Percentiles rank a stretch among this genome's conserved stretches.
Evolutionary conservation across 129 eudicot genomes (phyloP).

Genomic region (Tanacetum coccineum): DNA sequence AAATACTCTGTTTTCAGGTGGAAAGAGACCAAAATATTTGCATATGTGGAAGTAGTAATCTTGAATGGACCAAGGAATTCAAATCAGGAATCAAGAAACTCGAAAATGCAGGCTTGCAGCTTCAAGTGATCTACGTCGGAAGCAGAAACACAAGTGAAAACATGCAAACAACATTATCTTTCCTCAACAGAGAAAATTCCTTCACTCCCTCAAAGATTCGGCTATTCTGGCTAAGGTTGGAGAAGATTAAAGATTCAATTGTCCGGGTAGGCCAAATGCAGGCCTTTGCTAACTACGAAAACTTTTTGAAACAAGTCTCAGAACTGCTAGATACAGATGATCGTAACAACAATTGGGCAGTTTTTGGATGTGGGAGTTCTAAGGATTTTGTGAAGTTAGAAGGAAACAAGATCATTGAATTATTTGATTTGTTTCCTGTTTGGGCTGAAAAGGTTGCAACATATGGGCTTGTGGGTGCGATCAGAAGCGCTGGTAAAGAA

Average conservation of each 20-base stretch:
- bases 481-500: slow-evolving; percentile 32
- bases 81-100: slow-evolving; percentile 41
- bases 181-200: slow-evolving; percentile 35
- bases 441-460: slow-evolving; percentile 42
- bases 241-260: slow-evolving; percentile 48
- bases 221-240: slow-evolving; percentile 65
- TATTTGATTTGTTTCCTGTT: slow-evolving; percentile 25
- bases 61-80: slow-evolving; percentile 65
- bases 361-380: slow-evolving; percentile 47
- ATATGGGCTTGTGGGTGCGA: slow-evolving; percentile 55
- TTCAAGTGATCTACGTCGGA: slow-evolving; percentile 65
- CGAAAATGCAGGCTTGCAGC: slow-evolving; percentile 37
- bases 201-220: slow-evolving; percentile 34
- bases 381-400: slow-evolving; percentile 43
- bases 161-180: slow-evolving; percentile 26
- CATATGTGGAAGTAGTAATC: slow-evolving; percentile 59
- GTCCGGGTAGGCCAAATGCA: slow-evolving; percentile 23
- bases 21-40: slow-evolving; percentile 48
- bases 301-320: slow-evolving; percentile 31
- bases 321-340: slow-evolving; percentile 38
- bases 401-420: slow-evolving; percentile 27
- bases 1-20: slow-evolving; percentile 38
- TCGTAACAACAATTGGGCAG: slow-evolving; percentile 39
- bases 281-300: slow-evolving; percentile 21
- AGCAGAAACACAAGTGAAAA: slow-evolving; percentile 42